Evolutionary conservation across 257 asterid genomes (phyloP).

Genomic region (Salvia hispanica): DNA sequence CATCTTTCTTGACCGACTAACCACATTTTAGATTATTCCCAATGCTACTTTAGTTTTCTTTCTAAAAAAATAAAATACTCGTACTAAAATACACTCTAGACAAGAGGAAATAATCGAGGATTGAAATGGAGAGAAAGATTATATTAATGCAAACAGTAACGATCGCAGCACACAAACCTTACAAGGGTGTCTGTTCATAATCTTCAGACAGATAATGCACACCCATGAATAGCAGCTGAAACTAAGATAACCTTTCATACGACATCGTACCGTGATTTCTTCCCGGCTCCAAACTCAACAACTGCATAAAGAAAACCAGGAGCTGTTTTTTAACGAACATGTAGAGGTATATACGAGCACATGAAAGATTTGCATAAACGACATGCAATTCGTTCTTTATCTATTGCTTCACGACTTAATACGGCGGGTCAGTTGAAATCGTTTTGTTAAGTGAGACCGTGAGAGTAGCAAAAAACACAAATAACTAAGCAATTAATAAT

Average conservation of each 20-base stretch:
- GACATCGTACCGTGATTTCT: neutral
- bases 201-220: constrained; percentile 23
- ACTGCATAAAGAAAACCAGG: constrained; percentile 1
- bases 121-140: neutral
- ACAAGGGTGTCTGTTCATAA: constrained; percentile 15
- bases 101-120: too few relatives aligned
- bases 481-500: neutral
- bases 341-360: neutral
- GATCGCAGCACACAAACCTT: neutral
- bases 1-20: too few relatives aligned
- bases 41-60: too few relatives aligned
- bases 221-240: constrained; percentile 20
- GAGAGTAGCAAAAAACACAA: too few relatives aligned
- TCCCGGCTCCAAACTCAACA: neutral
- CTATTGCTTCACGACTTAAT: too few relatives aligned
- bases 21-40: too few relatives aligned
- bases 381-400: neutral
- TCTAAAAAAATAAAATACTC: too few relatives aligned
- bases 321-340: neutral
- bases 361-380: neutral
- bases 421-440: neutral
- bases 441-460: constrained; percentile 1
- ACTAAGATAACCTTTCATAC: constrained; percentile 1
- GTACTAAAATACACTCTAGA: too few relatives aligned
- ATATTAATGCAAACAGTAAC: neutral